These are phyloP conservation scores for Phytophthora sp. DNA, from an alignment of 352 stramenopile species.

Conservation along the genomic window DNA sequence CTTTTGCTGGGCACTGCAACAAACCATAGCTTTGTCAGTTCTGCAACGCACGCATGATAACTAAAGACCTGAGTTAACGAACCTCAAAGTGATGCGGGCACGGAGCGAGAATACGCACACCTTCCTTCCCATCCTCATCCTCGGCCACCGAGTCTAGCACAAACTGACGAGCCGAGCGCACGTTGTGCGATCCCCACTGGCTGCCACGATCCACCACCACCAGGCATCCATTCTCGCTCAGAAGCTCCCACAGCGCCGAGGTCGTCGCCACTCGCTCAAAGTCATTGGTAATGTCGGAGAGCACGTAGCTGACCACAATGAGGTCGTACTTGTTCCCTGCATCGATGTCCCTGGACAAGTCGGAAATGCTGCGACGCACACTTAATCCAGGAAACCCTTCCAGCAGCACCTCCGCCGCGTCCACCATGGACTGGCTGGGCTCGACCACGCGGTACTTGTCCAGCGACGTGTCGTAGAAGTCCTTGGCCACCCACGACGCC, in stretches of 20 bases:
- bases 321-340: slow-evolving; percentile 77
- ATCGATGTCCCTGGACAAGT: slow-evolving; percentile 79
- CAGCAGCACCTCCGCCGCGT: slow-evolving; percentile 73
- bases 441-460: slow-evolving; percentile 78
- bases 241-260: slow-evolving; percentile 80
- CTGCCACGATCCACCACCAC: slow-evolving; percentile 84
- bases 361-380: slow-evolving; percentile 68
- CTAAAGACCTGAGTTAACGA: neutral
- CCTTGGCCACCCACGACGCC: slow-evolving; percentile 76
- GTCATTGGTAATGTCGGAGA: slow-evolving; percentile 86
- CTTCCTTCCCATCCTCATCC: slow-evolving; percentile 34
- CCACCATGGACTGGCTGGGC: slow-evolving; percentile 87
- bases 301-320: slow-evolving; percentile 74
- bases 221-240: slow-evolving; percentile 75
- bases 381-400: slow-evolving; percentile 80
- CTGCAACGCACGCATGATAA: neutral
- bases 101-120: slow-evolving; percentile 65
- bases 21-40: neutral
- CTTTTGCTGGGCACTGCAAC: slow-evolving; percentile 62
- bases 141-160: slow-evolving; percentile 73
- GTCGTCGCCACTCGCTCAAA: slow-evolving; percentile 80
- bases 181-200: slow-evolving; percentile 82
- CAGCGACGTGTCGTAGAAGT: slow-evolving; percentile 70
- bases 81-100: slow-evolving; percentile 81
- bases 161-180: slow-evolving; percentile 87